Conservation (phyloP, 1,139 yeast species). For the Scheffersomyces stambukii region DNA sequence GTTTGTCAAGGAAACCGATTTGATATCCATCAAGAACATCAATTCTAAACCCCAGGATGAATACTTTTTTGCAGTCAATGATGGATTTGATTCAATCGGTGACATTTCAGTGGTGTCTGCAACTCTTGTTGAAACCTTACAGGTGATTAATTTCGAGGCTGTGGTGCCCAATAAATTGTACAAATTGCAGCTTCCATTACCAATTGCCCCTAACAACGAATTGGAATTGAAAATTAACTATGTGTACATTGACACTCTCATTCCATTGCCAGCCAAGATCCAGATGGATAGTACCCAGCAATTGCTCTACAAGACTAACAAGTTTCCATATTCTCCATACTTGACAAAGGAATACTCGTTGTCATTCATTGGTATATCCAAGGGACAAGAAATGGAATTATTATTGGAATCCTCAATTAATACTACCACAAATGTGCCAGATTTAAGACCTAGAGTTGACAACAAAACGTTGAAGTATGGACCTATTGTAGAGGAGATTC, state of each 20-base stretch:
- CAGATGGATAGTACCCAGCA: constrained; percentile 61
- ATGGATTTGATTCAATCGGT: constrained; percentile 38
- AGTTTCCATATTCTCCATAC: constrained; percentile 63
- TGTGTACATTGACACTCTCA: constrained; percentile 45
- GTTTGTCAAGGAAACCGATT: constrained; percentile 60
- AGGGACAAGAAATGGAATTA: constrained; percentile 41
- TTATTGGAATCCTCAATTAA: constrained; percentile 9
- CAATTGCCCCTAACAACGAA: constrained; percentile 61
- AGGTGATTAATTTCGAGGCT: constrained; percentile 26
- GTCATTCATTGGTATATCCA: constrained; percentile 44
- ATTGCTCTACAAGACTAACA: constrained; percentile 51
- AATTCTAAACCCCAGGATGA: constrained; percentile 49
- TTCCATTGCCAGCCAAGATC: constrained; percentile 63
- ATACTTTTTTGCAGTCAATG: constrained; percentile 54
- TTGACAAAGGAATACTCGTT: constrained; percentile 49
- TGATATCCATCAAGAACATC: constrained; percentile 56
- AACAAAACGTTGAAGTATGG: constrained; percentile 51
- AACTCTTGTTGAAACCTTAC: constrained; percentile 19
- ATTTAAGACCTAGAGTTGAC: constrained; percentile 29
- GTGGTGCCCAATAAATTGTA: constrained; percentile 27
- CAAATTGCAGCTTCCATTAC: constrained; percentile 54
- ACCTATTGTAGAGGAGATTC: constrained; percentile 40
- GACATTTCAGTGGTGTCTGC: constrained; percentile 47
- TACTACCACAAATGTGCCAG: constrained; percentile 17
- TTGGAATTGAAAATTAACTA: constrained; percentile 49